Percentiles rank a stretch among this genome's conserved stretches.
Evolutionary conservation across 495 filamentous ascomycete genomes (phyloP).

Genomic region (Tuber borchii): DNA sequence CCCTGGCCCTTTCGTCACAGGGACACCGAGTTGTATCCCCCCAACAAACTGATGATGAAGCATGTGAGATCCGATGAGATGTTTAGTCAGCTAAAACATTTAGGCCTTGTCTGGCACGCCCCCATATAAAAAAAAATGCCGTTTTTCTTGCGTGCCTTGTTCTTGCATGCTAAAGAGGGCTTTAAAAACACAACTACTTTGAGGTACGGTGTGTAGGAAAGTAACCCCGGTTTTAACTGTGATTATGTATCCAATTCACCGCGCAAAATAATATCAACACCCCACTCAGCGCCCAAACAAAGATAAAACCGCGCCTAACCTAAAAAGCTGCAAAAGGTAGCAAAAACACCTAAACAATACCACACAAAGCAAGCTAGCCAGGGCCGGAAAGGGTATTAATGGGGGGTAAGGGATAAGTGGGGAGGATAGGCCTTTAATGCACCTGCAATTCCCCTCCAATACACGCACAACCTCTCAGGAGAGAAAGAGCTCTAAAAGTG

Average conservation of each 20-base stretch:
- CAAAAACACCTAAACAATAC: slow-evolving; percentile 1
- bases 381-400: not conserved
- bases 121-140: too few species aligned
- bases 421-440: not conserved
- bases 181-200: not conserved
- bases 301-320: slow-evolving; percentile 25
- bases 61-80: not conserved
- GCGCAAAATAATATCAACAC: slow-evolving; percentile 6
- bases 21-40: not conserved
- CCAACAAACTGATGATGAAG: not conserved
- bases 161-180: too few species aligned
- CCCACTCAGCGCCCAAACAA: slow-evolving; percentile 34
- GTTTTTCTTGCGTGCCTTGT: too few species aligned
- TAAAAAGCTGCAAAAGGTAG: slow-evolving; percentile 19
- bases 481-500: not conserved
- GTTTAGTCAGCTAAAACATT: not conserved
- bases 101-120: too few species aligned
- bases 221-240: not conserved
- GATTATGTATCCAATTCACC: not conserved
- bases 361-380: not conserved
- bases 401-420: not conserved
- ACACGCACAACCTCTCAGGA: not conserved
- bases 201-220: not conserved
- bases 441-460: not conserved
- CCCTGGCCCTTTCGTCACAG: not conserved